Evolutionary conservation across 2,329 filamentous ascomycete species (phyloP).

Genomic region (Colletotrichum agaves): DNA sequence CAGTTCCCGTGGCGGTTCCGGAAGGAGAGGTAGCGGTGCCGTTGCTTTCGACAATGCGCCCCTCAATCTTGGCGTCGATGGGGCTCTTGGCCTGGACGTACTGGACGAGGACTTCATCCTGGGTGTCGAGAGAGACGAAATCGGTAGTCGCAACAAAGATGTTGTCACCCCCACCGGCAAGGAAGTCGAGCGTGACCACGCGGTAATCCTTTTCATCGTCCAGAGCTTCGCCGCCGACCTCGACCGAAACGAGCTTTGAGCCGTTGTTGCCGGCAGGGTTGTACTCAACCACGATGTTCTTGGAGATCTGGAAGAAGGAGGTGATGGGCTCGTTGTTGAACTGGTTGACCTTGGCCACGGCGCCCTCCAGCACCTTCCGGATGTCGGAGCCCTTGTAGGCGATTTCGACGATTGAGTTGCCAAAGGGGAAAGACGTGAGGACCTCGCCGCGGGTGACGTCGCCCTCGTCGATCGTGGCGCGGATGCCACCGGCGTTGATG

Average conservation of each 20-base stretch:
- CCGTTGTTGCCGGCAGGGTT: slow-evolving; percentile 62
- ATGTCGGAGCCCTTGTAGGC: slow-evolving; percentile 62
- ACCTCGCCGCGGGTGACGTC: slow-evolving; percentile 72
- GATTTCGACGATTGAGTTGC: slow-evolving; percentile 71
- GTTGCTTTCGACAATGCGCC: slow-evolving; percentile 50
- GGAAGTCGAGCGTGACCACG: slow-evolving; percentile 71
- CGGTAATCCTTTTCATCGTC: slow-evolving; percentile 61
- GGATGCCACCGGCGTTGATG: slow-evolving; percentile 72
- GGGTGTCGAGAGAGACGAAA: slow-evolving; percentile 60
- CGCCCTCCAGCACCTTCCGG: slow-evolving; percentile 68
- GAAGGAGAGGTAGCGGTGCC: slow-evolving; percentile 16
- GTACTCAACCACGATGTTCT: slow-evolving; percentile 66
- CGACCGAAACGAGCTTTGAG: slow-evolving; percentile 62
- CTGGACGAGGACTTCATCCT: slow-evolving; percentile 63
- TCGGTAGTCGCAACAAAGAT: slow-evolving; percentile 56
- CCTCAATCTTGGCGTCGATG: slow-evolving; percentile 60
- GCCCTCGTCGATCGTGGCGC: slow-evolving; percentile 70
- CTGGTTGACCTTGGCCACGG: slow-evolving; percentile 64
- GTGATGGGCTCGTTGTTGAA: slow-evolving; percentile 63
- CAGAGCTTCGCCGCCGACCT: slow-evolving; percentile 59
- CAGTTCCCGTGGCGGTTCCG: slow-evolving; percentile 3
- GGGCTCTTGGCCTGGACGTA: slow-evolving; percentile 63
- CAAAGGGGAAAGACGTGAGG: slow-evolving; percentile 73
- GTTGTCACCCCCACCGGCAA: slow-evolving; percentile 72
- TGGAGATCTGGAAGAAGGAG: slow-evolving; percentile 70